phyloP scores from a whole-genome alignment of 73 alveolate genomes.

The Stentor roeselii region DNA sequence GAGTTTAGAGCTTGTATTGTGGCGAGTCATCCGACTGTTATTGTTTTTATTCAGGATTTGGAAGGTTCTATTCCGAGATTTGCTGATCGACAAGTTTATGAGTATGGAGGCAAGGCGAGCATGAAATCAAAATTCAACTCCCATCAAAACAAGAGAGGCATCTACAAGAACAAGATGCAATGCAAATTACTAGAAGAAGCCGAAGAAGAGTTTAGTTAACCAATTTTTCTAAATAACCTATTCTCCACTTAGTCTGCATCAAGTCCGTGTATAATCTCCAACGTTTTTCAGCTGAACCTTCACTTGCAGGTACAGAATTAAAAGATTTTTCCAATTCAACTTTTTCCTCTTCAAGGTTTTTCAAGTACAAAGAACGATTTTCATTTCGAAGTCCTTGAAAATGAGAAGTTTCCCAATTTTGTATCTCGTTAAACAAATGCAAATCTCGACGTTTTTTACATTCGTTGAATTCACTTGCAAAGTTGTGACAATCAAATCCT shows the following conservation, averaged over 20 bases:
- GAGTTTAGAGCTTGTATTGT: slow-evolving; percentile 5
- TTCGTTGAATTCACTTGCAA: slow-evolving; percentile 15
- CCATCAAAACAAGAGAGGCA: neutral
- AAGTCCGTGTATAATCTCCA: slow-evolving; percentile 20
- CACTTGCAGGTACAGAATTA: neutral
- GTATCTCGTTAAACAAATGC: slow-evolving; percentile 6
- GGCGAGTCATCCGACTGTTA: neutral
- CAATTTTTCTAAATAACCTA: neutral
- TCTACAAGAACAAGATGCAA: neutral
- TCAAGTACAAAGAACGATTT: neutral
- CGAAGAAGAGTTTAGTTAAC: neutral
- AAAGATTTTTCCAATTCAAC: neutral
- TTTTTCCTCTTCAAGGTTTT: neutral
- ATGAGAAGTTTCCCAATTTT: neutral
- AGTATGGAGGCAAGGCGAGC: slow-evolving; percentile 9
- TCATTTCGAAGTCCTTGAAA: neutral
- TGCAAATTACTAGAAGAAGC: no score
- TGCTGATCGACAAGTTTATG: neutral
- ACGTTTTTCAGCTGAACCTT: neutral
- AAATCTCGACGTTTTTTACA: slow-evolving; percentile 23
- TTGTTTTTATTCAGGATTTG: neutral
- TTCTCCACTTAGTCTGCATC: slow-evolving; percentile 33
- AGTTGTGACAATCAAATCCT: neutral
- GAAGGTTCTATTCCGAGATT: neutral
- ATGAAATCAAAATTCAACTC: neutral